Evolutionary conservation across 2,329 filamentous ascomycete genomes (phyloP), one percentile per base, ranked within the genome.

Genomic region (Colletotrichum endophyticum): DNA sequence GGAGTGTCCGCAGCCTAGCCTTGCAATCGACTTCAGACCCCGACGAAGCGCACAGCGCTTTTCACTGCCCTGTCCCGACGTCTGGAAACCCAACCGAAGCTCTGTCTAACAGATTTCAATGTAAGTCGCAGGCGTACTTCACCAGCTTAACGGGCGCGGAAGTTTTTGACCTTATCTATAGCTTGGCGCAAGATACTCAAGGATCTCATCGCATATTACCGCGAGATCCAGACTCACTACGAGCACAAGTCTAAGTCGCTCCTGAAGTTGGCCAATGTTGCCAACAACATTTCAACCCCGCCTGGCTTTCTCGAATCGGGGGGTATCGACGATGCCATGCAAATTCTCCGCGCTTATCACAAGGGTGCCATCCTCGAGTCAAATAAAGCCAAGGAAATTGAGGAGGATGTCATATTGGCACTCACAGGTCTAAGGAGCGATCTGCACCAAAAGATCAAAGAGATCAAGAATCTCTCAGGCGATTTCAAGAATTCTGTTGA

Each of bases 401-500:
- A 99, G 83, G 93, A 93, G 77, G 96, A 99, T 82, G 96, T 99
- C 63, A 95, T 99, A 78, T 89, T 95, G 67, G 96, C 96, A 69
- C 88, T 99, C 72, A 95, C 94, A 3, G 96, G 96, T 2, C 88
- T 99, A 70, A 90, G 97, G 74, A 96, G 93, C 81, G 97, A 99
- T 84, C 88, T 99, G 22, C 94, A 94, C 77, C 95, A 98, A 84
- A 99, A 99, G 88, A 98, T 98, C 85, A 99, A 99, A 85, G 97
- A 99, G 86, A 99, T 99, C 87, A 98, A 98, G 87, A 94, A 93
- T 79, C 88, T 99, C 19, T 95, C 95, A 8, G 95, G 96, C 19
- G 97, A 99, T 84, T 99, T 99, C 87, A 98, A 98, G 86, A 99
- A 98, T 83, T 95, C 94, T 0, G 96, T 99, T 12, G 95, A 98